A percentile compares a stretch with the other conserved stretches of the same genome.
Conservation (phyloP, 352 stramenopile genomes). For the Phytophthora pistaciae region DNA sequence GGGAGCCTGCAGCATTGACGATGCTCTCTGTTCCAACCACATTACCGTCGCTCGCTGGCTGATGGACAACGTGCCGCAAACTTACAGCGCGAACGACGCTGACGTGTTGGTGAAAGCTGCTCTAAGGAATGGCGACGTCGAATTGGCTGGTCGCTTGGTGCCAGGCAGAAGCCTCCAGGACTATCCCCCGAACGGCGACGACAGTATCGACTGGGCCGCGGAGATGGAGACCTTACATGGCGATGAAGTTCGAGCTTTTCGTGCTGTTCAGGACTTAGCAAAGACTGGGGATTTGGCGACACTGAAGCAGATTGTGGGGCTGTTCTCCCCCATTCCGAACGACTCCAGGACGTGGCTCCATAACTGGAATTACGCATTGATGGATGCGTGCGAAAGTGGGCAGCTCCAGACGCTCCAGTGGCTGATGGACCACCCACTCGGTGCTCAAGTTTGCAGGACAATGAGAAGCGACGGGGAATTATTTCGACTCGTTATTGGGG, state of each 20-base stretch:
- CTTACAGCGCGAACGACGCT: background rate
- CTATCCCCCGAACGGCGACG: background rate
- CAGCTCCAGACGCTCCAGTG: too few species aligned
- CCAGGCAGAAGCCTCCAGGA: background rate
- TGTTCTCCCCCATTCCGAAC: too few species aligned
- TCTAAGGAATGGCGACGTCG: background rate
- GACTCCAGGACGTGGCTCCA: too few species aligned
- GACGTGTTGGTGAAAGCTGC: background rate
- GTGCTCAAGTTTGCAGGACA: background rate
- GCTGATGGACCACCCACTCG: background rate
- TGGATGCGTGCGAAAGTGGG: too few species aligned
- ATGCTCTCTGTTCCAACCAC: background rate
- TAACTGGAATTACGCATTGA: too few species aligned
- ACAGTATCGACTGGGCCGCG: background rate
- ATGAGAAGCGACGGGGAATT: background rate
- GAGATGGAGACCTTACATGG: background rate
- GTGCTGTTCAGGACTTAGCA: too few species aligned
- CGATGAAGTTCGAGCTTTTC: too few species aligned
- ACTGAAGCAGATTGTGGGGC: too few species aligned
- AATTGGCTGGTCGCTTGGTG: background rate
- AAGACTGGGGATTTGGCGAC: too few species aligned
- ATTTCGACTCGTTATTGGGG: background rate
- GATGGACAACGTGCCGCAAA: background rate
- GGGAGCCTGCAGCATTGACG: background rate
- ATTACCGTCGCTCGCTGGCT: background rate